Evolutionary conservation across 306 rosid genomes (phyloP), one percentile per base, ranked within the genome.

Genomic region (Heteromeles arbutifolia): DNA sequence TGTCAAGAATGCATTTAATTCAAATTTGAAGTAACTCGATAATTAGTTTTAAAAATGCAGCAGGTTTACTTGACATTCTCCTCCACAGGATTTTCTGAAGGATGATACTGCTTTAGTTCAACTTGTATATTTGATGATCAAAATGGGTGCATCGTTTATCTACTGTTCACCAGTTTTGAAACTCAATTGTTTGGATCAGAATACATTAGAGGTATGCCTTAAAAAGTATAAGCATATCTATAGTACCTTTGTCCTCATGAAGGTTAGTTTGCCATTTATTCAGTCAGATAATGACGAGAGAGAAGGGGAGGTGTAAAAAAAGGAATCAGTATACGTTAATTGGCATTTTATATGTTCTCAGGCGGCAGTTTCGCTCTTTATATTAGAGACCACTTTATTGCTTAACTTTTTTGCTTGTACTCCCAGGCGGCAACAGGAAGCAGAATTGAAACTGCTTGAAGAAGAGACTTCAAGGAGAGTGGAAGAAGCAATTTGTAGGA

Each of bases 161-260:
- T 88, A 88, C 97, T 90, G 92, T 96, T 92, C 93, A 86, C 91
- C 98, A 90, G 91, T 92, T 92, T 88, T 92, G 92, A 83, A 84
- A 88, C 90, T 87, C 96, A 85, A 89, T 87, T 96, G 91, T 92
- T 90, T 90, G 96, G 99, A 96, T 96, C 98, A 83, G 98, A 91
- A 90, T 92, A 87, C 90, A 63, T 85, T 89, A 96, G 99, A 90
- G 99, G 99, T 92, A 90, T 92, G 97, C 96, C 93, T 90, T 92
- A 86, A 90, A 89, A 89, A 39, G 99, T 88, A 86, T 92, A 87
- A 90, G 89, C 95, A 77, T 90, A 78, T 82, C 75, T 80, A 82
- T 88, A 86, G 89, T 85, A 85, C 87, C 85, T 81, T 84, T 84
- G 85, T 80, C 90, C 77, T 81, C 90, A 82, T 86, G 93, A 85